Base-by-base conservation (phyloP, 1,139 yeast genomes). In the Geotrichum cucujoidarum region DNA sequence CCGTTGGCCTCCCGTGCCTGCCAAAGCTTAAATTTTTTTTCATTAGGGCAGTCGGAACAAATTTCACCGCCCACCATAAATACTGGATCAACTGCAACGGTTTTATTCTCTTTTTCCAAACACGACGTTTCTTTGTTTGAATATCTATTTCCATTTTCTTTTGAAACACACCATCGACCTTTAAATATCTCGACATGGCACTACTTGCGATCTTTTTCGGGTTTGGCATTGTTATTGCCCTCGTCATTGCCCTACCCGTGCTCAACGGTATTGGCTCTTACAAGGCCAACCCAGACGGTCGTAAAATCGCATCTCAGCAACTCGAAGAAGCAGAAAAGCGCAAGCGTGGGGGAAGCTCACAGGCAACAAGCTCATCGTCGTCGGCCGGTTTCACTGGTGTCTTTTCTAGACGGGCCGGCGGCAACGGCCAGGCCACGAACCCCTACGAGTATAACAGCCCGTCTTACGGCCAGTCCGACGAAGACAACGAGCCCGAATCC, bases 191-290 rank as follows among this genome's bases (percentile, higher is more conserved):
- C 20, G 16, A n/a, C 30, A 47, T 41, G 50, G 42, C 50, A 13
- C 32, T 47, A 16, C 40, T 42, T 16, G 50, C 35, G 13, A 14
- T 41, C 6, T 47, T 47, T 41, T 25, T 37, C 8, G 16, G 21
- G n/a, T 41, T 41, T 20, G 38, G 25, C 14, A 11, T 48, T 8
- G 33, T 48, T 8, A 45, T 48, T 25, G 48, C 20, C 14, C 40
- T 48, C 6, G 48, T 45, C 14, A 33, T 48, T 22, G 44, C 43
- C 7, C 41, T 48, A 11, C 51, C 51, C 10, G 51, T 48, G 13
- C 18, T 45, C 8, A 44, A 45, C 27, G 51, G 51, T 14, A 33
- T 48, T 11, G 51, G 51, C 3, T 40, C 48, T 7, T 48, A 48
- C 46, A 36, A 48, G 25, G 32, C 38, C 40, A 46, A 46, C 10